Conservation (phyloP, 306 rosid genomes). For the Prunus salicina region DNA sequence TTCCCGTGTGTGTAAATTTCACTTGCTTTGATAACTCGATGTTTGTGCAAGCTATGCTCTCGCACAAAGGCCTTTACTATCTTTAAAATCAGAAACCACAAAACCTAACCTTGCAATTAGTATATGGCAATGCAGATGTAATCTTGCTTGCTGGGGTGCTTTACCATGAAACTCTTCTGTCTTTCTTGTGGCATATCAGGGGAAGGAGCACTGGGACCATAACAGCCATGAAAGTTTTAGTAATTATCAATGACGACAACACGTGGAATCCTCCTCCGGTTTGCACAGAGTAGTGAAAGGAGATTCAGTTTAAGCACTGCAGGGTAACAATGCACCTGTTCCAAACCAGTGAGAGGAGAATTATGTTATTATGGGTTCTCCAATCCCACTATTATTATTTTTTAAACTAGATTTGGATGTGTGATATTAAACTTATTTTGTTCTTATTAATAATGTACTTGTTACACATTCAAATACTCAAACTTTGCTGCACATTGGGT, state of each 20-base stretch:
- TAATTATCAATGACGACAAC: neutral
- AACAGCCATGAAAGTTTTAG: neutral
- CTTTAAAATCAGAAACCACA: neutral
- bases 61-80: neutral
- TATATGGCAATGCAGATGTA: neutral
- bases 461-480: neutral
- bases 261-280: neutral
- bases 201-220: neutral
- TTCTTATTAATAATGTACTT: neutral
- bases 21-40: neutral
- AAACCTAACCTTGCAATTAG: neutral
- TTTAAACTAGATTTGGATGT: neutral
- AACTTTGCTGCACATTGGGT: neutral
- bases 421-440: neutral
- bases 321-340: neutral
- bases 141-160: neutral
- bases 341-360: neutral
- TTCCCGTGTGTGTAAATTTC: neutral
- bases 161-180: neutral
- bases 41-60: neutral
- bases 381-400: neutral
- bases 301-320: neutral
- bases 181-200: slow-evolving; percentile 8
- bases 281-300: neutral
- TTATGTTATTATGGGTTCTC: neutral